Evolutionary conservation across 2,329 filamentous ascomycete species (phyloP).

Genomic region (Trichoderma harzianum): DNA sequence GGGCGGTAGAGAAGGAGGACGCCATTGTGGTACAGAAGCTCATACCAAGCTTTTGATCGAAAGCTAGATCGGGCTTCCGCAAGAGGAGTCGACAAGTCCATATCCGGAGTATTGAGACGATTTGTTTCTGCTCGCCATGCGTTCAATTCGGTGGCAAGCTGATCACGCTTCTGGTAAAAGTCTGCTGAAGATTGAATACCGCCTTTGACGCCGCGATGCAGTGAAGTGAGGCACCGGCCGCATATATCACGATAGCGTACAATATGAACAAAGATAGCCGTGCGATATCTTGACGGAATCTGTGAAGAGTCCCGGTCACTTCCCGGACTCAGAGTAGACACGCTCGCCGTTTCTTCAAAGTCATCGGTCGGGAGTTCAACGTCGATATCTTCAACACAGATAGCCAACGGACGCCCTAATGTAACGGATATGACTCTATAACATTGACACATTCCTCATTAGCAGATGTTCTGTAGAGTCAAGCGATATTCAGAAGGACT

Average conservation of each 20-base stretch:
- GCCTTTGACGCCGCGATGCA: slow-evolving; percentile 32
- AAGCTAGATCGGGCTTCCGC: slow-evolving; percentile 36
- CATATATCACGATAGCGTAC: slow-evolving; percentile 40
- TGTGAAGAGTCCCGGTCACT: slow-evolving; percentile 16
- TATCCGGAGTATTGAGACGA: slow-evolving; percentile 25
- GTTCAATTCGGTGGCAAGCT: slow-evolving; percentile 31
- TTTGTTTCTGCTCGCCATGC: slow-evolving; percentile 31
- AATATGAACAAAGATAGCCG: slow-evolving; percentile 38
- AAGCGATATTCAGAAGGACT: slow-evolving; percentile 16
- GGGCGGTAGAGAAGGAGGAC: slow-evolving; percentile 43
- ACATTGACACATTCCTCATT: neutral
- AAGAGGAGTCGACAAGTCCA: slow-evolving; percentile 4
- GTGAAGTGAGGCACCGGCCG: slow-evolving; percentile 35
- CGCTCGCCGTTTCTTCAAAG: slow-evolving; percentile 20
- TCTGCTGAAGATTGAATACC: neutral
- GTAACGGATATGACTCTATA: neutral
- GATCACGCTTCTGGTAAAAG: slow-evolving; percentile 19
- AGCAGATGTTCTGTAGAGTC: neutral
- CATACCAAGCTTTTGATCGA: slow-evolving; percentile 41
- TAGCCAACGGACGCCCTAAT: slow-evolving; percentile 34
- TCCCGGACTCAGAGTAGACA: slow-evolving; percentile 16
- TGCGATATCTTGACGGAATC: slow-evolving; percentile 27
- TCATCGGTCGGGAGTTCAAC: slow-evolving; percentile 33
- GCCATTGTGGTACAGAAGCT: slow-evolving; percentile 41
- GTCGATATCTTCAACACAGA: slow-evolving; percentile 41